A percentile compares a stretch with the other conserved stretches of the same genome.
phyloP scores from a whole-genome alignment of 106 monocot species.

The Ottelia alismoides region DNA sequence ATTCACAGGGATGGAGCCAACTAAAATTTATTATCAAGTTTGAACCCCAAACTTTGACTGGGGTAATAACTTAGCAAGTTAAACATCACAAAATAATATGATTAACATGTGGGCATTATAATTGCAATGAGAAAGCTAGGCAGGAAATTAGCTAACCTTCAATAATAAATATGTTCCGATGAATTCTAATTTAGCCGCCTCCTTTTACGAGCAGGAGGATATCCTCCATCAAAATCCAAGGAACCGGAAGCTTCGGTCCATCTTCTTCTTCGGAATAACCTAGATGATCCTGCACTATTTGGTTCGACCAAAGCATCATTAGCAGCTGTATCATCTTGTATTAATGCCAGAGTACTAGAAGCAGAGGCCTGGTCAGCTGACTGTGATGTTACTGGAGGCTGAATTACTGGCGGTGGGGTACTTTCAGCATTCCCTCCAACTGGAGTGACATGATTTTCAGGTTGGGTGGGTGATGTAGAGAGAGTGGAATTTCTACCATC shows the following conservation, averaged over 20 bases:
- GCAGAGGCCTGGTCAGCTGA: constrained; percentile 60
- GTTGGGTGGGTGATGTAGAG: constrained; percentile 19
- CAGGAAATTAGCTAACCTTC: too few relatives aligned
- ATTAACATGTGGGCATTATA: too few relatives aligned
- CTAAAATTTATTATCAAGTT: too few relatives aligned
- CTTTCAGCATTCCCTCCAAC: neutral
- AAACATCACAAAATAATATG: too few relatives aligned
- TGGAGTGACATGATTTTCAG: constrained; percentile 11
- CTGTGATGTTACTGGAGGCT: constrained; percentile 12
- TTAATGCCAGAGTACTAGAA: constrained; percentile 74
- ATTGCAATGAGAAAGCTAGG: too few relatives aligned
- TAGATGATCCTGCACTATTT: constrained; percentile 57
- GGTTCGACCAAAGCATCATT: constrained; percentile 34
- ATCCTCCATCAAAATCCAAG: constrained; percentile 50
- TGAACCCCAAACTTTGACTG: too few relatives aligned
- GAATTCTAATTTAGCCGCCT: constrained; percentile 42
- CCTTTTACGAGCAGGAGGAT: constrained; percentile 45
- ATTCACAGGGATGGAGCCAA: too few relatives aligned
- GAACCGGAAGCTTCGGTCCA: constrained; percentile 39
- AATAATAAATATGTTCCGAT: too few relatives aligned
- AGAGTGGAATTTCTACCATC: constrained; percentile 15
- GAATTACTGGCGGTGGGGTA: constrained; percentile 9
- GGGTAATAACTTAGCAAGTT: too few relatives aligned
- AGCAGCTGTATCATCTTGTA: constrained; percentile 46
- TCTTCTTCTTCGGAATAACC: constrained; percentile 47